phyloP scores from a whole-genome alignment of 805 yeast genomes.

The Spathaspora passalidarum region DNA sequence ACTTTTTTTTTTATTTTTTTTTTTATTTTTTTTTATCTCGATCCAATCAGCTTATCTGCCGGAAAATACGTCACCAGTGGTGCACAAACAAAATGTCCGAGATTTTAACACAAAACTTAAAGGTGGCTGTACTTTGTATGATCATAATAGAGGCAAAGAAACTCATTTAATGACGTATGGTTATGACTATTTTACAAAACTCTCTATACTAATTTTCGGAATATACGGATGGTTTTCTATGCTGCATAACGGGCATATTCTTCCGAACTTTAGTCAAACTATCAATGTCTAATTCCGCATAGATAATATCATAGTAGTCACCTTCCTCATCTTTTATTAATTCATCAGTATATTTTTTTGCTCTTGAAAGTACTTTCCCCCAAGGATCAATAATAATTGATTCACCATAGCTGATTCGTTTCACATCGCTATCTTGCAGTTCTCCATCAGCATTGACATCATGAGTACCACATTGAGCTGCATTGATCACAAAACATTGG shows the following conservation, averaged over 20 bases:
- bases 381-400: slow-evolving; percentile 87
- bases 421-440: slow-evolving; percentile 14
- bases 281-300: slow-evolving; percentile 65
- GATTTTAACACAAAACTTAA: neutral
- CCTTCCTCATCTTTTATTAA: slow-evolving; percentile 24
- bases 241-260: slow-evolving; percentile 77
- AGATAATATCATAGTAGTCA: slow-evolving; percentile 41
- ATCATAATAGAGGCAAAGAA: no score
- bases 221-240: slow-evolving; percentile 62
- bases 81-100: no score
- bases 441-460: slow-evolving; percentile 38
- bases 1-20: neutral
- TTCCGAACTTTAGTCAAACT: slow-evolving; percentile 49
- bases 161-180: neutral
- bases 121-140: no score
- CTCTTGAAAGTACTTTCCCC: slow-evolving; percentile 71
- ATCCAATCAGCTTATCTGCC: neutral
- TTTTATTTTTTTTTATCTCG: no score
- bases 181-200: neutral
- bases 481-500: slow-evolving; percentile 83
- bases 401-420: slow-evolving; percentile 81
- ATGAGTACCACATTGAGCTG: slow-evolving; percentile 84
- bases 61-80: no score
- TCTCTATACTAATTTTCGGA: no score
- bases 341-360: slow-evolving; percentile 26